Evolutionary conservation across 2,329 filamentous ascomycete genomes (phyloP).

Genomic region (Talaromyces sp.): DNA sequence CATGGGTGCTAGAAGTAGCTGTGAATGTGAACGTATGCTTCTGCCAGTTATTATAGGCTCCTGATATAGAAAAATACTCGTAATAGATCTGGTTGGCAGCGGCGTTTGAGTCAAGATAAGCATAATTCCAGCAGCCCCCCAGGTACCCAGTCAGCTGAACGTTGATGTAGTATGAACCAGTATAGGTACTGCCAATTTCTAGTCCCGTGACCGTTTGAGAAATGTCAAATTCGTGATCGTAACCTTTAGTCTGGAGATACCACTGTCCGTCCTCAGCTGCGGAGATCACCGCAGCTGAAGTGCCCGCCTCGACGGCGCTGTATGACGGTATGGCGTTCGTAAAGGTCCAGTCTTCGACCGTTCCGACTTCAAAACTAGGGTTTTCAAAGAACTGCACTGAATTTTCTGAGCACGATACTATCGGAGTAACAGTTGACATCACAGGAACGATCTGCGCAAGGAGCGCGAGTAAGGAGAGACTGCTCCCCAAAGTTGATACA

Average conservation of each 20-base stretch:
- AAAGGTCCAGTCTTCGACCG: background rate
- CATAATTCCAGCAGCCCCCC: background rate
- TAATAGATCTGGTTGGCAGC: background rate
- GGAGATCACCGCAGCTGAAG: background rate
- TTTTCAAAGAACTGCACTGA: background rate
- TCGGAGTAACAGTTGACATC: background rate
- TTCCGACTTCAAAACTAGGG: constrained; percentile 4
- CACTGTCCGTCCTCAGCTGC: constrained; percentile 1
- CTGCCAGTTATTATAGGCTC: background rate
- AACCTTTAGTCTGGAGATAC: constrained; percentile 3
- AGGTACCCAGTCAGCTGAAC: background rate
- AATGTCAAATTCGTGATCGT: background rate
- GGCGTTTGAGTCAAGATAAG: background rate
- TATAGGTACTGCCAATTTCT: constrained; percentile 3
- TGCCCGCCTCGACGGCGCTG: background rate
- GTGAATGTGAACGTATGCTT: background rate
- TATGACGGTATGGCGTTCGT: background rate
- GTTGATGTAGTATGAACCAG: background rate
- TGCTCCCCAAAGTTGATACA: background rate
- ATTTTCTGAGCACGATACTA: background rate
- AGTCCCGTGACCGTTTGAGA: constrained; percentile 6
- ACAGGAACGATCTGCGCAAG: background rate
- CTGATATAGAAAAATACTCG: background rate
- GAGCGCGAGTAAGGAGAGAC: constrained; percentile 4
- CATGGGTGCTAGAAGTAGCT: constrained; percentile 1